Conservation (phyloP, 352 stramenopile species). For the Pythium angustatum region DNA sequence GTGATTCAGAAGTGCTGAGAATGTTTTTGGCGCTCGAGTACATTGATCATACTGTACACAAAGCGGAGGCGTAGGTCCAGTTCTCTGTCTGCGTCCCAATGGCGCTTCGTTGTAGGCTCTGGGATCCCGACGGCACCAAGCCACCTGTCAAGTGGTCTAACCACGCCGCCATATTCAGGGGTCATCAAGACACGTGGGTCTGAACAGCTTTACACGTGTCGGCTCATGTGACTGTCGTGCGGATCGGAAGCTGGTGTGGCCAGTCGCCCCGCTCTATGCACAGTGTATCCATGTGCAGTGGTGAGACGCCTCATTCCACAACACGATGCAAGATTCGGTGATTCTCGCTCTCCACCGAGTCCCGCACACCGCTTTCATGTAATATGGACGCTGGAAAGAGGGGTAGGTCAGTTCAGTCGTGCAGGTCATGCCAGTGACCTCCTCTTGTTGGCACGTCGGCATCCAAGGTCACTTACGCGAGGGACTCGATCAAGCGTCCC, state of each 20-base stretch:
- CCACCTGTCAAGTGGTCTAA: slow-evolving; percentile 7
- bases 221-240: no score
- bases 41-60: neutral
- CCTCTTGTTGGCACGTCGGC: neutral
- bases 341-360: neutral
- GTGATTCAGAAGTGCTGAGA: no score
- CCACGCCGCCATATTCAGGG: neutral
- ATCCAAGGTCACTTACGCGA: neutral
- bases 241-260: slow-evolving; percentile 14
- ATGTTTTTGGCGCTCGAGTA: no score
- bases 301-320: slow-evolving; percentile 2
- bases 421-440: no score
- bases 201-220: no score
- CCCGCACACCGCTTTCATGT: neutral
- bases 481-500: neutral
- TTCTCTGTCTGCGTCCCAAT: no score
- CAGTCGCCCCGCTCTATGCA: slow-evolving; percentile 12
- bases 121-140: neutral
- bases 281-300: slow-evolving; percentile 15
- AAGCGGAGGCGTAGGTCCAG: neutral
- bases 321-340: neutral
- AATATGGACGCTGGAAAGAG: slow-evolving; percentile 12
- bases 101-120: no score
- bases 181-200: no score
- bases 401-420: slow-evolving; percentile 23